Evolutionary conservation across 108 stramenopile genomes (phyloP).

Genomic region (Mediolabrus comicus): DNA sequence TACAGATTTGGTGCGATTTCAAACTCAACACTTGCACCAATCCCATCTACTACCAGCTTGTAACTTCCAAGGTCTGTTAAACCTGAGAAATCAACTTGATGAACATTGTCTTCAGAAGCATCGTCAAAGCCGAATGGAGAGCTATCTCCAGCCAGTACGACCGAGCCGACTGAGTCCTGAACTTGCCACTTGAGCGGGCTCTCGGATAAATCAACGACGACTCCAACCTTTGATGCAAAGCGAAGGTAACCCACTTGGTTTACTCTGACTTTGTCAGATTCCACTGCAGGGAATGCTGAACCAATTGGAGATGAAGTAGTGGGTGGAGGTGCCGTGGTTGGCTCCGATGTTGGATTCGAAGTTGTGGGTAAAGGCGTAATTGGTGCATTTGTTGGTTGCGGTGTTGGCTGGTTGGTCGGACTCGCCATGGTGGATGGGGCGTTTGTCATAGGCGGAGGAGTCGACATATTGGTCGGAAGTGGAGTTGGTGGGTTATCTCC

Average conservation of each 20-base stretch:
- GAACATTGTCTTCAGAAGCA: slow-evolving; percentile 23
- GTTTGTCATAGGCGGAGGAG: slow-evolving; percentile 9
- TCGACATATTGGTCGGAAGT: slow-evolving; percentile 6
- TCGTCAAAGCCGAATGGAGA: slow-evolving; percentile 17
- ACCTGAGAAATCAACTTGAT: slow-evolving; percentile 28
- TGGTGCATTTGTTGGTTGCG: not conserved
- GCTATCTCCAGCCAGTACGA: slow-evolving; percentile 11
- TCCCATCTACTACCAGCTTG: slow-evolving; percentile 21
- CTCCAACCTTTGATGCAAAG: slow-evolving; percentile 28
- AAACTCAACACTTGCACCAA: slow-evolving; percentile 12
- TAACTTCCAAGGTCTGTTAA: slow-evolving; percentile 18
- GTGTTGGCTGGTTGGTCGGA: not conserved
- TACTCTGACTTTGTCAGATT: slow-evolving; percentile 14
- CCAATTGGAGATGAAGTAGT: slow-evolving; percentile 12
- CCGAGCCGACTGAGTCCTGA: slow-evolving; percentile 22
- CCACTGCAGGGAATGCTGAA: not conserved
- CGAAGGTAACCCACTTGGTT: slow-evolving; percentile 36
- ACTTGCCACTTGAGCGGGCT: slow-evolving; percentile 19
- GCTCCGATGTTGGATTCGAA: not conserved
- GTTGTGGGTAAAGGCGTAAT: not conserved
- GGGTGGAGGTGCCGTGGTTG: not conserved
- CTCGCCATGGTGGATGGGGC: not conserved
- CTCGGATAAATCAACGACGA: slow-evolving; percentile 16
- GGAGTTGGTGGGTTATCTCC: not conserved
- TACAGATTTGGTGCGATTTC: slow-evolving; percentile 23